Conservation (phyloP, 2,329 filamentous ascomycete species). For the Xylaria multiplex region DNA sequence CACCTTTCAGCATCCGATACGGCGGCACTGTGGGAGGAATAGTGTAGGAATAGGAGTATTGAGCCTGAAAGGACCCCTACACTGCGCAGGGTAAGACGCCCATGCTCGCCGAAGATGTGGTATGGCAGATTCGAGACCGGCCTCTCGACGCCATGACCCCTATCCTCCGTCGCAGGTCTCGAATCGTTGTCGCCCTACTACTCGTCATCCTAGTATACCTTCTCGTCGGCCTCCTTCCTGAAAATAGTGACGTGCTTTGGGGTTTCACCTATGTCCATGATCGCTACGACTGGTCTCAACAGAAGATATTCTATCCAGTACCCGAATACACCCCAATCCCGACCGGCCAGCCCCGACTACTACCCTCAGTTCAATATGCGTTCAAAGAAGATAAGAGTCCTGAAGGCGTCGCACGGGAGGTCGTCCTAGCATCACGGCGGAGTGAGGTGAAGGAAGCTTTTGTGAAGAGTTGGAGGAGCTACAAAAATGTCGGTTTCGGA, state of each 20-base stretch:
- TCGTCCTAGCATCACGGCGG: constrained; percentile 45
- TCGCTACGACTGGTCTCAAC: constrained; percentile 48
- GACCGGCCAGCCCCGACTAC: constrained; percentile 39
- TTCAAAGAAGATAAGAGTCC: constrained; percentile 44
- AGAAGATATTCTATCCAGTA: constrained; percentile 42
- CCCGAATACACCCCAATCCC: constrained; percentile 44
- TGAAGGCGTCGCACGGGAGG: constrained; percentile 42
- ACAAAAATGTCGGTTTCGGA: constrained; percentile 52
- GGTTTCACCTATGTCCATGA: constrained; percentile 45
- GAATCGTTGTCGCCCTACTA: constrained; percentile 36
- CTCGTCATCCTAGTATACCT: constrained; percentile 43
- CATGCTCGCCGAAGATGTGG: constrained; percentile 47
- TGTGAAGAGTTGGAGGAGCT: constrained; percentile 59
- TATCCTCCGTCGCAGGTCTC: constrained; percentile 44
- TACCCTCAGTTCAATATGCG: constrained; percentile 46
- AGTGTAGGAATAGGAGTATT: neutral
- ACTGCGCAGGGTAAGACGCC: constrained; percentile 20
- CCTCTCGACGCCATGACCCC: constrained; percentile 42
- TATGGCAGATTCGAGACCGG: constrained; percentile 42
- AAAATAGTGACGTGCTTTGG: constrained; percentile 41
- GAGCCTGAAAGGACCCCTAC: constrained; percentile 5
- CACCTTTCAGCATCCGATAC: constrained; percentile 17
- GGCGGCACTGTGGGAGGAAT: constrained; percentile 11
- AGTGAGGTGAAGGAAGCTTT: constrained; percentile 56
- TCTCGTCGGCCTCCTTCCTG: constrained; percentile 44